phyloP scores from a whole-genome alignment of 306 rosid species.

The Vigna unguiculata region DNA sequence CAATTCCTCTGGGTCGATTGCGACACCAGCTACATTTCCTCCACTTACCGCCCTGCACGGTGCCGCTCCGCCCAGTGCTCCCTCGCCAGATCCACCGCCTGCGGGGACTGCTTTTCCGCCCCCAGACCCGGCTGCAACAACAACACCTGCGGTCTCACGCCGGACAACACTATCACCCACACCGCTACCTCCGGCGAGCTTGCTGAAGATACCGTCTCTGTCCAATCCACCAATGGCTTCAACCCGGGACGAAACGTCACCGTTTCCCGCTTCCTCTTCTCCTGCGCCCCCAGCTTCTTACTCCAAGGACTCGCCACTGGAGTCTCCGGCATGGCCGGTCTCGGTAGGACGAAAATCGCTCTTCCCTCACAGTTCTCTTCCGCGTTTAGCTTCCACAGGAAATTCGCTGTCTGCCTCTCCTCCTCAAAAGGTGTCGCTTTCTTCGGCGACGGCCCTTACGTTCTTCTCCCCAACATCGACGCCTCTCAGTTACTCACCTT shows the following conservation, averaged over 20 bases:
- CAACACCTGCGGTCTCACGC: constrained; percentile 53
- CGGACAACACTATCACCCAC: constrained; percentile 59
- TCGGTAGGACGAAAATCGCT: constrained; percentile 58
- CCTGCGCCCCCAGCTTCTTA: constrained; percentile 57
- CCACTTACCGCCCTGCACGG: constrained; percentile 64
- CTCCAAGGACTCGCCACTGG: constrained; percentile 56
- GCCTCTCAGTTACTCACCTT: constrained; percentile 47
- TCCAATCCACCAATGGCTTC: constrained; percentile 61
- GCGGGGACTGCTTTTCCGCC: too few relatives aligned
- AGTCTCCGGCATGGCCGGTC: constrained; percentile 68
- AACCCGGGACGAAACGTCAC: constrained; percentile 52
- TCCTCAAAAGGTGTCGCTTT: constrained; percentile 52
- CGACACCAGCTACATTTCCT: constrained; percentile 51
- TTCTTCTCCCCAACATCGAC: constrained; percentile 48
- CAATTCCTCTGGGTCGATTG: constrained; percentile 65
- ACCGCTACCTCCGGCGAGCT: constrained; percentile 65
- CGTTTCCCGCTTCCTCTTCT: constrained; percentile 52
- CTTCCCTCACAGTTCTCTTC: constrained; percentile 63
- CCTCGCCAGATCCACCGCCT: constrained; percentile 50
- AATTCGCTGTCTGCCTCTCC: constrained; percentile 60
- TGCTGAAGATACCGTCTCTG: constrained; percentile 49
- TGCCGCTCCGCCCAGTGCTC: constrained; percentile 68
- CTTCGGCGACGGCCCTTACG: constrained; percentile 66
- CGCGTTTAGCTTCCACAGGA: constrained; percentile 61
- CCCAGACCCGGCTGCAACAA: too few relatives aligned